A percentile compares a stretch with the other conserved stretches of the same genome.
phyloP scores from a whole-genome alignment of 2,329 filamentous ascomycete genomes.

The Penicillium sumatraense region DNA sequence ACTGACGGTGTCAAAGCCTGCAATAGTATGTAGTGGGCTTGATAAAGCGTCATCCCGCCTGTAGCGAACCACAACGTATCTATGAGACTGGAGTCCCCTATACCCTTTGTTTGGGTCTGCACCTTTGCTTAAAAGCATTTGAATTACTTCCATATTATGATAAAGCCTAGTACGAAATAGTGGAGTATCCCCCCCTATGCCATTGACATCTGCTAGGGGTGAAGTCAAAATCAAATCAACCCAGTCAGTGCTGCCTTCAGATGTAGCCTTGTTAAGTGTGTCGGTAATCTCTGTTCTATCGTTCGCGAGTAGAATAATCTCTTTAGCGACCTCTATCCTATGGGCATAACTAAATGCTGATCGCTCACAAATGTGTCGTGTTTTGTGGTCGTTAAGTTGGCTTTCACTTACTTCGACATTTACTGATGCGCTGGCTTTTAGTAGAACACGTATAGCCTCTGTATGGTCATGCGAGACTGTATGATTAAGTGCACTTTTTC shows the following conservation, averaged over 20 bases:
- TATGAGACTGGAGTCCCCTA: neutral
- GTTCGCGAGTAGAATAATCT: neutral
- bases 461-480: neutral
- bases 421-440: neutral
- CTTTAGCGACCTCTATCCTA: neutral
- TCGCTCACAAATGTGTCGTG: neutral
- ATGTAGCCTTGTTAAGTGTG: neutral
- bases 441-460: neutral
- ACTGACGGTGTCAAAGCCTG: neutral
- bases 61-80: neutral
- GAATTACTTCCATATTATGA: conserved; percentile 1
- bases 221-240: neutral
- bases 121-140: neutral
- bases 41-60: neutral
- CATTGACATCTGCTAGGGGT: neutral
- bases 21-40: conserved; percentile 1
- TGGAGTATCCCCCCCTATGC: neutral
- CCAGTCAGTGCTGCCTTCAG: neutral
- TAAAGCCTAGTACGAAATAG: conserved; percentile 1
- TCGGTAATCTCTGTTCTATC: neutral
- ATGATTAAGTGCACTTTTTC: neutral
- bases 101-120: conserved; percentile 5
- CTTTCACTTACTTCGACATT: neutral
- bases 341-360: neutral
- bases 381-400: neutral